Evolutionary conservation across 1,139 yeast genomes (phyloP).

Genomic region (Debaryomycetaceae sp.): DNA sequence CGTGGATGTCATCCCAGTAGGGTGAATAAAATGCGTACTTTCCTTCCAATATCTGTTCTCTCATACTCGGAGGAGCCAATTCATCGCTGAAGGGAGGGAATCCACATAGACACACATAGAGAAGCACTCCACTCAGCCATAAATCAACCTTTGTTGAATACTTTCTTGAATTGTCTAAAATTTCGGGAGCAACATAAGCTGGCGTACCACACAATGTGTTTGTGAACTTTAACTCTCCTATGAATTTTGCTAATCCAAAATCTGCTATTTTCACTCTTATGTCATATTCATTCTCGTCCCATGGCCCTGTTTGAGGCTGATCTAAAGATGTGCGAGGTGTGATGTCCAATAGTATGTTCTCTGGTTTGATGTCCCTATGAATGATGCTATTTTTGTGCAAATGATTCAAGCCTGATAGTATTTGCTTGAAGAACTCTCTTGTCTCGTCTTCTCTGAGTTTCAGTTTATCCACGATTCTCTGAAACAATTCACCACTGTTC

Average conservation of each 20-base stretch:
- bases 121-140: conserved; percentile 77
- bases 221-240: conserved; percentile 73
- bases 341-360: conserved; percentile 76
- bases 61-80: conserved; percentile 73
- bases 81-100: conserved; percentile 86
- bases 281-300: conserved; percentile 62
- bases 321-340: conserved; percentile 37
- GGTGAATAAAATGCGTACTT: conserved; percentile 75
- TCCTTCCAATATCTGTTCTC: conserved; percentile 66
- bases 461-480: conserved; percentile 62
- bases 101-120: conserved; percentile 77
- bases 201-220: conserved; percentile 82
- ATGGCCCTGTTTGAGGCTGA: conserved; percentile 66
- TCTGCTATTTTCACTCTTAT: conserved; percentile 74
- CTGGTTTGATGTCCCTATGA: conserved; percentile 88
- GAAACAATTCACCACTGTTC: conserved; percentile 72
- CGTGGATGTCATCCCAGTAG: conserved; percentile 71
- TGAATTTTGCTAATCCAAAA: conserved; percentile 75
- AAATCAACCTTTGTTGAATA: conserved; percentile 71
- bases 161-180: conserved; percentile 48
- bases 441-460: conserved; percentile 61
- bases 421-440: conserved; percentile 55
- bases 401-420: conserved; percentile 59
- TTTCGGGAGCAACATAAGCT: conserved; percentile 82
- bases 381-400: conserved; percentile 74